These are phyloP conservation scores for Aspergillus fijiensis DNA, from an alignment of 2,329 filamentous ascomycete species.

Conservation along the genomic window DNA sequence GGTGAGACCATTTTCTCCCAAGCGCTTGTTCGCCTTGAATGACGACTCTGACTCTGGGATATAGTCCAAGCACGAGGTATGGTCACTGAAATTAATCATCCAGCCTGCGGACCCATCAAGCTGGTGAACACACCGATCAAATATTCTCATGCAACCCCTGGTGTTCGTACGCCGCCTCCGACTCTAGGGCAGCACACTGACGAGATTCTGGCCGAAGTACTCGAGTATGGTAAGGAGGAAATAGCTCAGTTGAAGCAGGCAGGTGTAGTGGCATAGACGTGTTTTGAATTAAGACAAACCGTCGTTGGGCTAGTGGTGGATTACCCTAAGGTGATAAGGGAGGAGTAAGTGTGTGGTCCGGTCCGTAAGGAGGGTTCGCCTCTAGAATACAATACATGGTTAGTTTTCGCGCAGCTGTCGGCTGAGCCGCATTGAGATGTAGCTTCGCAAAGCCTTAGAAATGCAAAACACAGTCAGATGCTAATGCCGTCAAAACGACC, in stretches of 20 bases:
- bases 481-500: neutral
- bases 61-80: slow-evolving; percentile 73
- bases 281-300: neutral
- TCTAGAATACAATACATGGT: slow-evolving; percentile 1
- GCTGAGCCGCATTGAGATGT: neutral
- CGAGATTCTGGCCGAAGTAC: slow-evolving; percentile 65
- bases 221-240: slow-evolving; percentile 60
- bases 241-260: slow-evolving; percentile 63
- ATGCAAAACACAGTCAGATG: neutral
- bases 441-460: neutral
- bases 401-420: neutral
- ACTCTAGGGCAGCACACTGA: slow-evolving; percentile 84
- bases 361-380: neutral
- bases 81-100: slow-evolving; percentile 85
- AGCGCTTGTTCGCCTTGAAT: neutral
- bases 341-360: neutral
- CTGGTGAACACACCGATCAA: slow-evolving; percentile 94
- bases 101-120: slow-evolving; percentile 78
- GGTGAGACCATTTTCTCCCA: slow-evolving; percentile 50
- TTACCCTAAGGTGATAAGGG: neutral
- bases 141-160: slow-evolving; percentile 78
- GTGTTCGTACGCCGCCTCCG: slow-evolving; percentile 75
- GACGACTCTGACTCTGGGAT: neutral
- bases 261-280: slow-evolving; percentile 61
- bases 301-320: neutral